These are phyloP conservation scores for Pachysandra terminalis DNA, from an alignment of 164 flowering plant genomes.

Conservation along the genomic window DNA sequence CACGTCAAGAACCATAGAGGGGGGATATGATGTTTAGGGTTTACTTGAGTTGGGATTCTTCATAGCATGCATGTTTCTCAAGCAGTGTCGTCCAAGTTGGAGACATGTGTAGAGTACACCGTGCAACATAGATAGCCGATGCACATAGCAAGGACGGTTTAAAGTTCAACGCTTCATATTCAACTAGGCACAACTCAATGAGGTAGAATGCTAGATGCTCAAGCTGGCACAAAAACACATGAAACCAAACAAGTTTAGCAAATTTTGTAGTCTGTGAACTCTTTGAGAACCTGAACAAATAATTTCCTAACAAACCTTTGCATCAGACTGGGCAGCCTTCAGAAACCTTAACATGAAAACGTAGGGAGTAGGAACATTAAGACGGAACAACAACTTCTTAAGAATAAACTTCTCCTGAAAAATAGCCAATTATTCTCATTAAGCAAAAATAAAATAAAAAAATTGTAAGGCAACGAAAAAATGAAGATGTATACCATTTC, in stretches of 20 bases:
- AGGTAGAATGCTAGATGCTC: conserved; percentile 79
- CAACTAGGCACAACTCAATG: conserved; percentile 68
- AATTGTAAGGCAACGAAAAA: neutral
- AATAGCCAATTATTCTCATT: conserved; percentile 12
- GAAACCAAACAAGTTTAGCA: conserved; percentile 1
- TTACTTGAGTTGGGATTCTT: conserved; percentile 63
- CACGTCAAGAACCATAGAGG: neutral
- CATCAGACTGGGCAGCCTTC: conserved; percentile 78
- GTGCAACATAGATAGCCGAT: conserved; percentile 78
- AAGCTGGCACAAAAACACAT: conserved; percentile 38
- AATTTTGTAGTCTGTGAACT: neutral
- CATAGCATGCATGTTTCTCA: conserved; percentile 52
- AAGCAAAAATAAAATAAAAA: neutral
- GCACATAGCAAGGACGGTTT: conserved; percentile 85
- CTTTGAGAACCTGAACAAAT: neutral
- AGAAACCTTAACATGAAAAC: conserved; percentile 90
- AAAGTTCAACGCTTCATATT: conserved; percentile 69
- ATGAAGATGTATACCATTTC: conserved; percentile 49
- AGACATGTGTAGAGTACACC: conserved; percentile 48
- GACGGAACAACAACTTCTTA: conserved; percentile 66
- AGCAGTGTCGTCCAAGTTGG: conserved; percentile 85
- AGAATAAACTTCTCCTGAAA: conserved; percentile 75
- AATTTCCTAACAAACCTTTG: conserved; percentile 36
- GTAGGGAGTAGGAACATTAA: conserved; percentile 73
- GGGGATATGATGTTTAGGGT: neutral